These are phyloP conservation scores for Rubus idaeus DNA, from an alignment of 306 rosid species.

Conservation along the genomic window DNA sequence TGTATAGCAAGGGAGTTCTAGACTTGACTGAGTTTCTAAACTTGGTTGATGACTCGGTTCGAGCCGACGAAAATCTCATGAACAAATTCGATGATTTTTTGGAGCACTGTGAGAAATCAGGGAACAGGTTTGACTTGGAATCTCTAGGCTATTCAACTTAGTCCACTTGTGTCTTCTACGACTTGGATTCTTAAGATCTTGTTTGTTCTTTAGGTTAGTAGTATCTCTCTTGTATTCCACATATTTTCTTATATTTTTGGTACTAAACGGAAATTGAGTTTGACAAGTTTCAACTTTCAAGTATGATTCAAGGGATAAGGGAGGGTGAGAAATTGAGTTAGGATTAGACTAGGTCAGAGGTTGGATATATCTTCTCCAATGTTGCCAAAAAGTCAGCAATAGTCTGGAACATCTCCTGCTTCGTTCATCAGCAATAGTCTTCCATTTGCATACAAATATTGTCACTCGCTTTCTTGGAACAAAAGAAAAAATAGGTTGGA, in stretches of 20 bases:
- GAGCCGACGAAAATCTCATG: not conserved
- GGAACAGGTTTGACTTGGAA: not conserved
- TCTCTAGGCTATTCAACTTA: not conserved
- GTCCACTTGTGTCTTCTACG: not conserved
- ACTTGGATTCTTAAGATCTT: not conserved
- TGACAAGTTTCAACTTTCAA: not conserved
- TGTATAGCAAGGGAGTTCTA: not conserved
- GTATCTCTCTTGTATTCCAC: not conserved
- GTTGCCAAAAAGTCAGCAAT: too few species aligned
- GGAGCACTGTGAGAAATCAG: not conserved
- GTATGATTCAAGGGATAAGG: too few species aligned
- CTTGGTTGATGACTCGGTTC: not conserved
- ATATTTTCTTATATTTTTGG: not conserved
- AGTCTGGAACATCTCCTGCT: too few species aligned
- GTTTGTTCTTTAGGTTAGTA: not conserved
- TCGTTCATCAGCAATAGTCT: too few species aligned
- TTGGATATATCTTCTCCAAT: too few species aligned
- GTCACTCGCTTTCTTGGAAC: too few species aligned
- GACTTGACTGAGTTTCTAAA: not conserved
- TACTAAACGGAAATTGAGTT: not conserved
- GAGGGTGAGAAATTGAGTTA: too few species aligned
- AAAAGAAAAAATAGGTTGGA: too few species aligned
- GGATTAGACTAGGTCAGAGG: too few species aligned
- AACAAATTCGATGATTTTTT: not conserved
- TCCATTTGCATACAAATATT: too few species aligned